Conservation (phyloP, 1,284 basidiomycete genomes). For the Pseudozyma thailandica region DNA sequence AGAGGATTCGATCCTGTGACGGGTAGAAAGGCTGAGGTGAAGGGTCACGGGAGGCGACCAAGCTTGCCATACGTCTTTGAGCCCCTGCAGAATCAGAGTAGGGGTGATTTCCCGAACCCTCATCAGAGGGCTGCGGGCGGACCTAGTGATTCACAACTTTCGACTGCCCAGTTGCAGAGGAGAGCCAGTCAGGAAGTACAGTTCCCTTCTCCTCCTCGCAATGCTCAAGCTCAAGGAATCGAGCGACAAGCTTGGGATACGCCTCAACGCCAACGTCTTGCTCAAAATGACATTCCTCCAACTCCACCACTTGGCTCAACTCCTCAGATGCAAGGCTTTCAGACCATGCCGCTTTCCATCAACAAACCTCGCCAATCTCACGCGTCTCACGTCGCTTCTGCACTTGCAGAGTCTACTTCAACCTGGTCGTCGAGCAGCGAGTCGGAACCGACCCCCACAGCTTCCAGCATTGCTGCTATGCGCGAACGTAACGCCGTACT, state of each 20-base stretch:
- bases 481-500: slow-evolving; percentile 26
- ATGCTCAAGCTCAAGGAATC: neutral
- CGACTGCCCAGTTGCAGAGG: slow-evolving; percentile 38
- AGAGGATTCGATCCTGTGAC: slow-evolving; percentile 45
- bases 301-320: slow-evolving; percentile 27
- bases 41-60: slow-evolving; percentile 17
- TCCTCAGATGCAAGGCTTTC: slow-evolving; percentile 9
- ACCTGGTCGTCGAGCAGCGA: slow-evolving; percentile 44
- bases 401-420: slow-evolving; percentile 15
- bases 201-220: slow-evolving; percentile 14
- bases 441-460: slow-evolving; percentile 50
- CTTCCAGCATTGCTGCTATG: slow-evolving; percentile 49
- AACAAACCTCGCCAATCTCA: slow-evolving; percentile 11
- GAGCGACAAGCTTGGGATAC: neutral
- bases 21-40: slow-evolving; percentile 15
- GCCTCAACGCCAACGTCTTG: neutral
- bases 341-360: slow-evolving; percentile 35
- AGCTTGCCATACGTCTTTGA: slow-evolving; percentile 36
- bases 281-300: slow-evolving; percentile 21
- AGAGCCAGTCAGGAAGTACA: slow-evolving; percentile 26
- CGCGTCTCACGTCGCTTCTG: neutral
- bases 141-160: slow-evolving; percentile 28
- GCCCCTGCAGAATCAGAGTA: slow-evolving; percentile 5
- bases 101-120: slow-evolving; percentile 29
- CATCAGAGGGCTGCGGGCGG: neutral